Evolutionary conservation across 257 asterid genomes (phyloP), one percentile per base, ranked within the genome.

Genomic region (Euphrasia confusa): DNA sequence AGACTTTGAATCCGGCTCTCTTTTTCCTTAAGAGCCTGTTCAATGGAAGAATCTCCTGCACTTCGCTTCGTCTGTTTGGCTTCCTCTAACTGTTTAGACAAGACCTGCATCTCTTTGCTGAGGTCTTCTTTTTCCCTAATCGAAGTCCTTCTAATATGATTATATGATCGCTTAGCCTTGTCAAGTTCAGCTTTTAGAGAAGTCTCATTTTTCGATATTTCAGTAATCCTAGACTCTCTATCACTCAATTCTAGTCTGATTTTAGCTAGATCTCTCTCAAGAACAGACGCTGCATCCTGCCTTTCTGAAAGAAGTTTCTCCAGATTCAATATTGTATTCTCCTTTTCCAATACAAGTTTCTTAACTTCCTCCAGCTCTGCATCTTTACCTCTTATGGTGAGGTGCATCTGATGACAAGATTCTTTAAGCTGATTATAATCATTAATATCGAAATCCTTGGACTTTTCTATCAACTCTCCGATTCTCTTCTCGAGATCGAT

Each of bases 61-160:
- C 63, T 71, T 68, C 79, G 73, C 79, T 81, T 90, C 39, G 68
- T 83, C 74, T 83, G 56, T 18, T 67, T 83, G 52, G 83, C 82
- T 48, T 84, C 97, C 61, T 86, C 96, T 60, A 92, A 69, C 60
- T 86, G 94, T 77, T 86, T 92, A 49, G 81, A 73, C 72, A 88
- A 75, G 63, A 72, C 56, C 67, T 80, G 87, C 57, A 75, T 70
- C 82, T 86, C 96, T 74, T 83, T 87, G 80, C 49, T 72, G 66
- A 71, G 74, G 8, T 80, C 89, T 8, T 84, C 95, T 81, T 85
- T 93, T 65, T 89, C 99, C 77, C 76, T 92, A n/a, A 1, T 84
- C 95, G 12, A 9, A 14, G 75, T 84, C 71, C 81, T 84, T 71
- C 80, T 78, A 8, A 47, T 15, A 66, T 62, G 78, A 40, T 42